Base-by-base conservation (phyloP, 2,329 filamentous ascomycete genomes). In the Penicillium hesseltinei region DNA sequence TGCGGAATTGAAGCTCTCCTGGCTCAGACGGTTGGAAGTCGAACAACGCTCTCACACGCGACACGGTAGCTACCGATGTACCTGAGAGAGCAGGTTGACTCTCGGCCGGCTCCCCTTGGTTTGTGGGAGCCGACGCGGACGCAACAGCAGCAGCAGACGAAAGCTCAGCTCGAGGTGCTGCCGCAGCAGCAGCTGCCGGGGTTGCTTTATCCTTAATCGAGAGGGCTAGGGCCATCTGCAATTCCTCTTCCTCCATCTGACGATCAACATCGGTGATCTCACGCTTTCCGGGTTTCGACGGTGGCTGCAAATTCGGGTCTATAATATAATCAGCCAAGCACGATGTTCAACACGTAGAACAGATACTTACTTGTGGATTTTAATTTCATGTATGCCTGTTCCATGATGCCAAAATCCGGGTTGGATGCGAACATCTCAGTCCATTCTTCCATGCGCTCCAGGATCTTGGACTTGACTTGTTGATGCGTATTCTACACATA, bases 401-500 rank as follows among this genome's bases (percentile, higher is more conserved):
- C 89, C 94, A 99, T 99, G 72, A 99, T 96, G 19, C 94, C 94
- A 59, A 99, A 84, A 72, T 97, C 93, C 11, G 92, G 85, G 71
- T 97, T 91, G 59, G 84, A 87, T 68, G 85, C 84, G 73, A 97
- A 97, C 90, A 97, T 96, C 69, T 94, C 90, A 56, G 89, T 87
- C 94, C 94, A 99, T 63, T 93, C 91, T 73, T 90, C 88, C 91
- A 97, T 97, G 65, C 92, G 87, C 80, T 97, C 93, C 58, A 97
- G 78, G 64, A 99, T 96, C 83, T 97, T 97, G 63, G 91, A 86
- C 78, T 97, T 97, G 72, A 99, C 94, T 75, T 96, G 91, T 72
- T 89, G 88, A 75, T 97, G 94, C 51, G 93, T 97, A 74, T 96
- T 99, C 77, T 85, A 59, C 3, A 43, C 38, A 17, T 15, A 45